Base-by-base conservation (phyloP, 2,329 filamentous ascomycete genomes). In the Dactylonectria macrodidyma region DNA sequence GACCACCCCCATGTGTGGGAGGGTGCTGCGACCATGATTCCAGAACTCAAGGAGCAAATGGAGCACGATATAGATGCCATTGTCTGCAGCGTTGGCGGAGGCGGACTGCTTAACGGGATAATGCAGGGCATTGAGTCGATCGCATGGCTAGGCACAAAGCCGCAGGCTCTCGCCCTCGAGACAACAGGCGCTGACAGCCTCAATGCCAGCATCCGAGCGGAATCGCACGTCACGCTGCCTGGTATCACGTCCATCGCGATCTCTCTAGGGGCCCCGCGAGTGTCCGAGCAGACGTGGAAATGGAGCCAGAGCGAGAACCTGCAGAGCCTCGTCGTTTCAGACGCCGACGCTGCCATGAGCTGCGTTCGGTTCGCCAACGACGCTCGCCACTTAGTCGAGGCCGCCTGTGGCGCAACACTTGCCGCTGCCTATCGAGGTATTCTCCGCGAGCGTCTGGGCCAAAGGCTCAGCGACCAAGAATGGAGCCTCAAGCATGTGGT, bases 371-470 rank as follows among this genome's bases (percentile, higher is more conserved):
- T 98, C 69, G 91, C 93, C 10, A 93, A 98, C 71, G 94, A 97
- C 68, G 93, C 95, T 74, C 84, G 92, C 30, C 82, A 95, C 64
- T 84, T 97, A 65, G 93, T 97, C 3, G 95, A 98, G 83, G 85
- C 92, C 41, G 91, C 95, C 0, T 98, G 95, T 78, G 95, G 95
- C 1, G 94, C 95, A 6, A 92, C 92, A 59, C 81, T 97, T 12
- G 93, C 92, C 1, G 79, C 89, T 3, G 90, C 86, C 66, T 94
- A 94, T 75, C 88, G 88, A 47, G 90, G 88, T 0, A 80, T 87
- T 47, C 77, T 97, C 75, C 87, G 90, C 76, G 84, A 86, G 73
- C 82, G 89, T 10, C 82, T 95, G 0, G 89, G 91, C 0, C 75
- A 81, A 55, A 84, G 80, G 0, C 58, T 88, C 59, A 79, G 81